phyloP scores from a whole-genome alignment of 139 green algal species.

The Asterochloris erici region DNA sequence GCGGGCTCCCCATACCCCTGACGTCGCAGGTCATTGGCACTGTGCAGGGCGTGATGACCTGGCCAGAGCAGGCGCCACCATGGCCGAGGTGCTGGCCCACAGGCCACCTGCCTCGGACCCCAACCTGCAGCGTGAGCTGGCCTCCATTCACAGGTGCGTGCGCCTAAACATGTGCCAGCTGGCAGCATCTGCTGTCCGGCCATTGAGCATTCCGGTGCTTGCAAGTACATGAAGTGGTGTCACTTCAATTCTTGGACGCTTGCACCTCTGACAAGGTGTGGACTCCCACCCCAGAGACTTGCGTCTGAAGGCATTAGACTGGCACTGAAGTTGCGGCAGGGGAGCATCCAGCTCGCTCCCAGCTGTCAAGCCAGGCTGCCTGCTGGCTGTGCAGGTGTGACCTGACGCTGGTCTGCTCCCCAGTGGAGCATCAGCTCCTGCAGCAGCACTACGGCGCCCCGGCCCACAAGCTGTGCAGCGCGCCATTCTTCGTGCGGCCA shows the following conservation, averaged over 20 bases:
- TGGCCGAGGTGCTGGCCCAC: slow-evolving; percentile 21
- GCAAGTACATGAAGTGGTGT: too few species aligned
- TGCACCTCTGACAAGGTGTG: too few species aligned
- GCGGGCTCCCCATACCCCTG: too few species aligned
- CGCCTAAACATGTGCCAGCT: background rate
- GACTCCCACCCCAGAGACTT: too few species aligned
- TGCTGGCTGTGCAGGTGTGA: slow-evolving; percentile 38
- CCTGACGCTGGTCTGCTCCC: slow-evolving; percentile 58
- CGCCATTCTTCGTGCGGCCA: slow-evolving; percentile 46
- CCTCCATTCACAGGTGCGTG: slow-evolving; percentile 41
- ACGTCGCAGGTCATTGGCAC: too few species aligned
- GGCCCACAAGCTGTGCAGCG: slow-evolving; percentile 34
- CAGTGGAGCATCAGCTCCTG: slow-evolving; percentile 44
- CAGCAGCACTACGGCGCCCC: slow-evolving; percentile 33
- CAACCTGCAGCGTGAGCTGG: slow-evolving; percentile 44
- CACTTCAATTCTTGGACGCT: too few species aligned
- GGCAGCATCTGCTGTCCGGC: background rate
- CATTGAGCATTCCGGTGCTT: too few species aligned
- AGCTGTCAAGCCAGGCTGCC: background rate
- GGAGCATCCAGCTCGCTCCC: background rate
- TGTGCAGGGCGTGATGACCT: too few species aligned
- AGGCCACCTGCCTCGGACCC: slow-evolving; percentile 26
- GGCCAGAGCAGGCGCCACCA: background rate
- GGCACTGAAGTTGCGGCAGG: too few species aligned
- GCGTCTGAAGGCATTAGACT: too few species aligned